Percentiles rank a stretch among this genome's conserved stretches.
phyloP scores from a whole-genome alignment of 352 stramenopile genomes.

The Globisporangium cylindrosporum region DNA sequence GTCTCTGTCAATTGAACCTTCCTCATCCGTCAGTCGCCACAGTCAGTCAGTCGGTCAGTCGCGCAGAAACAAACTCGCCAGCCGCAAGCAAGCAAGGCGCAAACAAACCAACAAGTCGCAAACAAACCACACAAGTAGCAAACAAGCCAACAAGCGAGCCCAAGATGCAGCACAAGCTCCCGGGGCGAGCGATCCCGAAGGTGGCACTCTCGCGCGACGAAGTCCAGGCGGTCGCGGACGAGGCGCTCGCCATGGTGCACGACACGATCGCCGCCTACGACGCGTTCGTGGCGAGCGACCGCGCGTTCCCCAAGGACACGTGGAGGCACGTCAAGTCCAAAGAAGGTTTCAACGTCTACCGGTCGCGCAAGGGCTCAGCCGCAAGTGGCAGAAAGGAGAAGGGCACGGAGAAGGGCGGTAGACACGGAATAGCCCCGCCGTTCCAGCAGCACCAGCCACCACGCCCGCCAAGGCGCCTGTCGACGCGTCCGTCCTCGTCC shows the following conservation, averaged over 20 bases:
- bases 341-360: conserved; percentile 3
- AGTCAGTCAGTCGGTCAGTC: background rate
- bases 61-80: background rate
- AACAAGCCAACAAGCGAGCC: background rate
- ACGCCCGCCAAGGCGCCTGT: background rate
- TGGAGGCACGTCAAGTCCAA: conserved; percentile 19
- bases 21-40: background rate
- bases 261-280: conserved; percentile 12
- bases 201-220: conserved; percentile 11
- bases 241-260: conserved; percentile 2
- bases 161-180: background rate
- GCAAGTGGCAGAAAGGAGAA: background rate
- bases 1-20: background rate
- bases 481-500: background rate
- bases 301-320: conserved; percentile 6
- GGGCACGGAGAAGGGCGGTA: background rate
- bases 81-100: background rate
- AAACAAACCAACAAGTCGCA: too few relatives aligned
- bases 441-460: background rate
- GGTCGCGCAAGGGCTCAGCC: background rate
- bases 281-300: conserved; percentile 3
- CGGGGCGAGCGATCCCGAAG: conserved; percentile 7
- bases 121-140: background rate
- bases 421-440: background rate
- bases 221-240: background rate